These are phyloP conservation scores for Cyclanthera cordifolia DNA, from an alignment of 306 rosid species.

Conservation along the genomic window DNA sequence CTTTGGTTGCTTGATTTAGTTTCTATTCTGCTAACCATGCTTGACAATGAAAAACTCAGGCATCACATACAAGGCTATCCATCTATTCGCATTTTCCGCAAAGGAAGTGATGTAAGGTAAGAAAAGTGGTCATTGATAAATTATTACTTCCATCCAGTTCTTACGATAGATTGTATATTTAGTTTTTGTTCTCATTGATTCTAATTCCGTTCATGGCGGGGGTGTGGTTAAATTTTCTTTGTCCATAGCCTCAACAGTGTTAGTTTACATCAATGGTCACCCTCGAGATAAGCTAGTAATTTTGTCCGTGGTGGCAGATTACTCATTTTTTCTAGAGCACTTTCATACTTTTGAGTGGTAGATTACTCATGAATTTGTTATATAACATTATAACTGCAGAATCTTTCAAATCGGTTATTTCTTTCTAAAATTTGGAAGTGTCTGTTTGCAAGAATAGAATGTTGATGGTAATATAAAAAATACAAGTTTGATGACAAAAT, in stretches of 20 bases:
- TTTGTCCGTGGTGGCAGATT: not conserved
- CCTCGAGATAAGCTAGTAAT: not conserved
- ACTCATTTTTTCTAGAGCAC: too few species aligned
- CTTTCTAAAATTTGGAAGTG: not conserved
- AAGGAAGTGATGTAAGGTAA: constrained; percentile 91
- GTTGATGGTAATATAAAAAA: not conserved
- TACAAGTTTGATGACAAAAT: not conserved
- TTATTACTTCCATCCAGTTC: not conserved
- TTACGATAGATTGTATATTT: not conserved
- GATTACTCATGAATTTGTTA: not conserved
- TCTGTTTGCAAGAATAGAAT: not conserved
- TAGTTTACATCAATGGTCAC: not conserved
- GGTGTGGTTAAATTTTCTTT: not conserved
- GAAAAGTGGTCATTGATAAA: not conserved
- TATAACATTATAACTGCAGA: not conserved
- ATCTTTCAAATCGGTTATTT: not conserved
- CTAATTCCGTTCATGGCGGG: too few species aligned
- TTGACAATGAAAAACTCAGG: constrained; percentile 40
- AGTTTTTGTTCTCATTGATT: not conserved
- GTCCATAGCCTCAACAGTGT: not conserved
- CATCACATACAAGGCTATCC: constrained; percentile 97
- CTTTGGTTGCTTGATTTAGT: not conserved
- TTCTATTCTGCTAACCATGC: constrained; percentile 13
- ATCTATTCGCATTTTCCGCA: constrained; percentile 88
- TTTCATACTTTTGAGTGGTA: too few species aligned